Conservation (phyloP, 805 yeast species). For the Pichia eremophila region DNA sequence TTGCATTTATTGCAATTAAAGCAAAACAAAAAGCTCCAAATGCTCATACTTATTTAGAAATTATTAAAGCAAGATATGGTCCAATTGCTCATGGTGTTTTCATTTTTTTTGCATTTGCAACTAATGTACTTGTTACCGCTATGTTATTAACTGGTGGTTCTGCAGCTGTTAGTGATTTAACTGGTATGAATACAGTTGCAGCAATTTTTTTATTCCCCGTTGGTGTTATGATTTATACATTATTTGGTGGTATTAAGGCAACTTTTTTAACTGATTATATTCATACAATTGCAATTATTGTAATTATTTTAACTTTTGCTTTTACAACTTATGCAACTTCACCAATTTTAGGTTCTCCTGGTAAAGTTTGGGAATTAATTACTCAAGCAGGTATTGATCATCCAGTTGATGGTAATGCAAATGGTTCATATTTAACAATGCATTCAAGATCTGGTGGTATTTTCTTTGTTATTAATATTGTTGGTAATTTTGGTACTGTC, state of each 20-base stretch:
- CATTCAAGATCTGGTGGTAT: slow-evolving; percentile 79
- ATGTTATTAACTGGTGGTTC: slow-evolving; percentile 90
- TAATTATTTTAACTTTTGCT: slow-evolving; percentile 71
- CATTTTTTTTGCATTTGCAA: slow-evolving; percentile 75
- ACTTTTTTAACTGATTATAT: slow-evolving; percentile 72
- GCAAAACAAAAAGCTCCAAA: slow-evolving; percentile 85
- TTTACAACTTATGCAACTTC: slow-evolving; percentile 72
- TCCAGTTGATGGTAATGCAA: slow-evolving; percentile 73
- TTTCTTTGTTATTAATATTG: slow-evolving; percentile 78
- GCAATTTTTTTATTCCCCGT: slow-evolving; percentile 76
- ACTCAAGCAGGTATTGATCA: slow-evolving; percentile 46
- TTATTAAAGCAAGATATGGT: slow-evolving; percentile 75
- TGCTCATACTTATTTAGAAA: slow-evolving; percentile 86
- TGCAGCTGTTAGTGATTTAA: slow-evolving; percentile 68
- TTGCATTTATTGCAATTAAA: slow-evolving; percentile 81
- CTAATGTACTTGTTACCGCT: slow-evolving; percentile 84
- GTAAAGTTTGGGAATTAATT: slow-evolving; percentile 65
- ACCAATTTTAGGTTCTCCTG: slow-evolving; percentile 70
- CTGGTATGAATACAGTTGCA: slow-evolving; percentile 74
- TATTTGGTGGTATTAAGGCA: slow-evolving; percentile 77
- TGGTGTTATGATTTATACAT: slow-evolving; percentile 65
- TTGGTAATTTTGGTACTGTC: slow-evolving; percentile 86
- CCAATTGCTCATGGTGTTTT: slow-evolving; percentile 58
- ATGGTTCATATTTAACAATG: slow-evolving; percentile 86
- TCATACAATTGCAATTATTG: slow-evolving; percentile 73